phyloP scores from a whole-genome alignment of 2,329 filamentous ascomycete genomes.

The Xylariaceae sp. region DNA sequence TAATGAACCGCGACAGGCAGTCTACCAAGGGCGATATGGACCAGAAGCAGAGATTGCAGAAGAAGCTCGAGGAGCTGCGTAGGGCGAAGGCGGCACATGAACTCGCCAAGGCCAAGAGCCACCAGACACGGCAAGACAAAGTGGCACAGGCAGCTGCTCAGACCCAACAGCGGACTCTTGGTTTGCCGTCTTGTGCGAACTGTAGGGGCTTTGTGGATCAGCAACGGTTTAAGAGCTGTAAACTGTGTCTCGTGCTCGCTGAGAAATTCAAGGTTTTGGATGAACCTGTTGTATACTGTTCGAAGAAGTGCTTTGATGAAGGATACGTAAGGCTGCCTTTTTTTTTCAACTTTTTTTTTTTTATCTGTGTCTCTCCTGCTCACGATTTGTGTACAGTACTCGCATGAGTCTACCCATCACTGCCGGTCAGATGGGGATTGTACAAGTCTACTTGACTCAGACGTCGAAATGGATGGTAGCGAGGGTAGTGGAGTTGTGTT shows the following conservation, averaged over 20 bases:
- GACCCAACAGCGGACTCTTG: too few relatives aligned
- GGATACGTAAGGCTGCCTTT: constrained; percentile 37
- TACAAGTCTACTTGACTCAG: constrained; percentile 37
- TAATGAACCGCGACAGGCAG: constrained; percentile 33
- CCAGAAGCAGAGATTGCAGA: constrained; percentile 33
- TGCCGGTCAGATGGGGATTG: constrained; percentile 41
- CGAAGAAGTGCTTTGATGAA: constrained; percentile 37
- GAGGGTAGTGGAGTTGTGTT: constrained; percentile 28
- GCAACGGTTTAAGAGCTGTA: constrained; percentile 39
- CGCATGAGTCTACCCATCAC: constrained; percentile 38
- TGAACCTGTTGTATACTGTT: constrained; percentile 43
- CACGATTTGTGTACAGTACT: constrained; percentile 32
- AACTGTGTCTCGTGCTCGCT: constrained; percentile 42
- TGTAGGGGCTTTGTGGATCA: constrained; percentile 35
- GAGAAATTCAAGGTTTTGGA: constrained; percentile 34
- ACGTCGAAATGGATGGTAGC: constrained; percentile 36
- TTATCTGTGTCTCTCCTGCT: not conserved
- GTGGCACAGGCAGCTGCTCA: constrained; percentile 33
- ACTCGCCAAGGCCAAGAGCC: constrained; percentile 27
- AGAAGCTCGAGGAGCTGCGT: constrained; percentile 43
- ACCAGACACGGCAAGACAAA: constrained; percentile 40
- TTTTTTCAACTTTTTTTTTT: not conserved
- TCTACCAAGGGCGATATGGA: constrained; percentile 29
- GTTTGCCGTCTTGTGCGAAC: constrained; percentile 38
- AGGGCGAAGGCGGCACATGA: constrained; percentile 44